A percentile compares a stretch with the other conserved stretches of the same genome.
Conservation (phyloP, 2,329 filamentous ascomycete genomes). For the Anthostomella pinea region DNA sequence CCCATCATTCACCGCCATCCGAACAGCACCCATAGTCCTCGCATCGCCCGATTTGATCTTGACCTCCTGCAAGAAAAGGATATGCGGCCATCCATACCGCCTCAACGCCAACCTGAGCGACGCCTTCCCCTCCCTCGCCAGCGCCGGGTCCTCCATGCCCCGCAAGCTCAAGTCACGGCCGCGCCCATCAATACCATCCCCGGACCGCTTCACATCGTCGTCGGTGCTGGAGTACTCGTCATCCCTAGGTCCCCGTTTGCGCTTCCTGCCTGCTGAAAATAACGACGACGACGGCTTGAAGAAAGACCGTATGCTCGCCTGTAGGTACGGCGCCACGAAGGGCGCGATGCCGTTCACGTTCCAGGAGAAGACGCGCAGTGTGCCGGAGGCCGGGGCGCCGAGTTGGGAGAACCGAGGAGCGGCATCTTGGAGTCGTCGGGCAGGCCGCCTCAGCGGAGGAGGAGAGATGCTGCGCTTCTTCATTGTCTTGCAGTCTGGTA, state of each 20-base stretch:
- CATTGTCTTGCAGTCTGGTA: no score
- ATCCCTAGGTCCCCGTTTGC: constrained; percentile 49
- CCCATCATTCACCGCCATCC: constrained; percentile 3
- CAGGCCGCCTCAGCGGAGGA: no score
- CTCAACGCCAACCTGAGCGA: constrained; percentile 5
- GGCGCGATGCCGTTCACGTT: constrained; percentile 14
- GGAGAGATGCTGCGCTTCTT: no score
- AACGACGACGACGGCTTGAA: not conserved
- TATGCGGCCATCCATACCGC: constrained; percentile 8
- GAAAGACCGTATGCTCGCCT: constrained; percentile 8
- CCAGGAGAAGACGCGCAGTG: constrained; percentile 11
- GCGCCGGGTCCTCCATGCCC: not conserved
- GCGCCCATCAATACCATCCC: no score
- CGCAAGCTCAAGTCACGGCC: no score
- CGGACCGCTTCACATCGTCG: no score
- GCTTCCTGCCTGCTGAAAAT: constrained; percentile 37
- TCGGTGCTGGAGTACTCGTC: constrained; percentile 34
- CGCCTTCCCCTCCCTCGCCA: constrained; percentile 4
- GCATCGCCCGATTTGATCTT: constrained; percentile 12
- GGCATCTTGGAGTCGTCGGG: no score
- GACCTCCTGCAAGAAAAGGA: constrained; percentile 13
- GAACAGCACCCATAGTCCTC: constrained; percentile 6
- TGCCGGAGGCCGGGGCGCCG: not conserved
- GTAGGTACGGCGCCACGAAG: constrained; percentile 5
- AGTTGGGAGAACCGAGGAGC: no score